phyloP scores from a whole-genome alignment of 2,329 filamentous ascomycete genomes.

The Pestalotiopsis sp. region DNA sequence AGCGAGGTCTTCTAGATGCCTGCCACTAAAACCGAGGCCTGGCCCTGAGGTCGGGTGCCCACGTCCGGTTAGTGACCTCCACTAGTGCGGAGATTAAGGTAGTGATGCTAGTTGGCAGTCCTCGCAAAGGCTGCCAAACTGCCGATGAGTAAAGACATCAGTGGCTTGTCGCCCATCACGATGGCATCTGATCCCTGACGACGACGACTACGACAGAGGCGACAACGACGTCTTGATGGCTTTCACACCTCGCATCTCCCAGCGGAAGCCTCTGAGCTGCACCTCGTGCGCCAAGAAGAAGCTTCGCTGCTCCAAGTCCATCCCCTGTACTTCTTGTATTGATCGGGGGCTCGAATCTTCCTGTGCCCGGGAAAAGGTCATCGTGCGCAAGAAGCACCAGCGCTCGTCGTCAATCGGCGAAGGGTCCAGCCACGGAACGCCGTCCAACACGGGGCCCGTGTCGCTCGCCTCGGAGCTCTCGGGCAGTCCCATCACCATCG shows the following conservation, averaged over 20 bases:
- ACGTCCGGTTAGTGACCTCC: neutral
- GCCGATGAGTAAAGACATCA: neutral
- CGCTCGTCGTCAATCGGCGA: slow-evolving; percentile 1
- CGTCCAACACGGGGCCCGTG: neutral
- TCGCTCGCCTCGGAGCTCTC: slow-evolving; percentile 1
- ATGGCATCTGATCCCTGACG: neutral
- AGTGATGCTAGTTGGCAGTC: neutral
- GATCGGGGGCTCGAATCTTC: neutral
- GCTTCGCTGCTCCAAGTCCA: slow-evolving; percentile 5
- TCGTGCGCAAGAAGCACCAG: slow-evolving; percentile 8
- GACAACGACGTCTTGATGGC: neutral
- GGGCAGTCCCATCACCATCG: neutral
- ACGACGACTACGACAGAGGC: neutral
- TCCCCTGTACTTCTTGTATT: neutral
- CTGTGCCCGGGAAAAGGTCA: slow-evolving; percentile 6
- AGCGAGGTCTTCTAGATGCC: neutral
- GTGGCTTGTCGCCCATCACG: neutral
- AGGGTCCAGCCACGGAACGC: neutral
- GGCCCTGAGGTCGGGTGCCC: neutral
- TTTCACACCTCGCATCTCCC: neutral
- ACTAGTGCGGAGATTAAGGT: neutral
- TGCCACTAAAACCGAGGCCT: neutral
- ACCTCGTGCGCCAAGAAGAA: neutral
- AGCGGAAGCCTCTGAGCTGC: slow-evolving; percentile 1
- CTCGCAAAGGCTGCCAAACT: neutral